Evolutionary conservation across 164 flowering plant species (phyloP).

Genomic region (Chimonanthus salicifolius): DNA sequence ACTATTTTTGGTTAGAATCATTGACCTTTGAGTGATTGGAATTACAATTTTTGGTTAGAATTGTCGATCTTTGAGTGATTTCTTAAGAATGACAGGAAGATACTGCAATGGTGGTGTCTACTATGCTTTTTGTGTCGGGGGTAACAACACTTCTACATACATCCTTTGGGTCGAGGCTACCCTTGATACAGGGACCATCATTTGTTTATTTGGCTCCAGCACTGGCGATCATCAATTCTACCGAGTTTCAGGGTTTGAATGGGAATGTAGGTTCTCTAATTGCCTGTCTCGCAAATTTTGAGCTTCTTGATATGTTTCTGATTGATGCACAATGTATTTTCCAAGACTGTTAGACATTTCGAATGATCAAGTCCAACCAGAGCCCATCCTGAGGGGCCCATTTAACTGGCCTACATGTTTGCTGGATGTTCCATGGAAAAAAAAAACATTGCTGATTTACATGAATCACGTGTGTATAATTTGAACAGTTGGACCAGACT

Average conservation of each 20-base stretch:
- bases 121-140: constrained; percentile 85
- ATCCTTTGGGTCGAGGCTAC: constrained; percentile 84
- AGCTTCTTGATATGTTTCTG: background rate
- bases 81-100: constrained; percentile 66
- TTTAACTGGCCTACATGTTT: no score
- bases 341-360: no score
- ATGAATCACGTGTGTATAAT: no score
- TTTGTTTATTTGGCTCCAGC: constrained; percentile 93
- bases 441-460: no score
- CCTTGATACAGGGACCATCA: constrained; percentile 93
- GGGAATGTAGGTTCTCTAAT: constrained; percentile 46
- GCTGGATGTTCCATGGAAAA: no score
- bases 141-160: constrained; percentile 86
- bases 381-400: no score
- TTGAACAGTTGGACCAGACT: no score
- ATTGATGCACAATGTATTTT: no score
- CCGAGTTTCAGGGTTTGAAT: constrained; percentile 68
- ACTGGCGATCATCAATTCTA: constrained; percentile 85
- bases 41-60: background rate
- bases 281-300: background rate
- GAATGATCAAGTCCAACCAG: no score
- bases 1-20: background rate
- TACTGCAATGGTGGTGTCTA: constrained; percentile 78
- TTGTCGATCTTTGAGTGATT: background rate
- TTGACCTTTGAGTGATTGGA: background rate